A percentile compares a stretch with the other conserved stretches of the same genome.
Evolutionary conservation across 306 rosid species (phyloP).

Genomic region (Inga oerstediana): DNA sequence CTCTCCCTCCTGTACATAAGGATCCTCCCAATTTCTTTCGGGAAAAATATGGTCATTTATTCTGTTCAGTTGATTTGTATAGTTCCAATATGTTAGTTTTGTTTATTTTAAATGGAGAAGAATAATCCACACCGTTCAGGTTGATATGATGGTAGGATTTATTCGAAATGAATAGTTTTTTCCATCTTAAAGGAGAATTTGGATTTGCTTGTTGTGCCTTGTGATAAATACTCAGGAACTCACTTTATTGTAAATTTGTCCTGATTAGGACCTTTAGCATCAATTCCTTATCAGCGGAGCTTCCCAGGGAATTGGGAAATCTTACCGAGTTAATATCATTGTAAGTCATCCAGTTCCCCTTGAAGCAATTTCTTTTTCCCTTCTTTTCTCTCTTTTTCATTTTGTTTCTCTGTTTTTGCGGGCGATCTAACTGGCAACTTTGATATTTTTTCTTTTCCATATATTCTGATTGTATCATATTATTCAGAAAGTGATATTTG

Average conservation of each 20-base stretch:
- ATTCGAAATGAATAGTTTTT: too few species aligned
- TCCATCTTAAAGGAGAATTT: too few species aligned
- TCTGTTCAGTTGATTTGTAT: not conserved
- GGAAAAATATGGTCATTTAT: not conserved
- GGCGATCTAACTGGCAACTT: not conserved
- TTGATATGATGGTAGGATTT: too few species aligned
- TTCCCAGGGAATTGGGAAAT: conserved; percentile 73
- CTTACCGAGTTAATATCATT: conserved; percentile 48
- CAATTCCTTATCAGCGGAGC: conserved; percentile 70
- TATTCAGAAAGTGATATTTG: not conserved
- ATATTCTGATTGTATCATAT: not conserved
- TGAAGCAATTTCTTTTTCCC: not conserved
- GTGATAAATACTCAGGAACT: not conserved
- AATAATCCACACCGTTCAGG: too few species aligned
- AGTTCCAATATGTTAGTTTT: not conserved
- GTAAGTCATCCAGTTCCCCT: conserved; percentile 47
- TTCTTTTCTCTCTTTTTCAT: not conserved
- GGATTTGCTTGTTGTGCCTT: not conserved
- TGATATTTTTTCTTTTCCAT: not conserved
- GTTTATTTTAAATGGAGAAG: too few species aligned
- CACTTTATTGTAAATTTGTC: conserved; percentile 15
- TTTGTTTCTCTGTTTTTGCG: too few species aligned
- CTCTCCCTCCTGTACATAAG: not conserved
- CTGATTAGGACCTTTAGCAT: conserved; percentile 54
- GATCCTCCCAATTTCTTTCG: not conserved